These are phyloP conservation scores for Phytophthora tubulina DNA, from an alignment of 352 stramenopile genomes.

Conservation along the genomic window DNA sequence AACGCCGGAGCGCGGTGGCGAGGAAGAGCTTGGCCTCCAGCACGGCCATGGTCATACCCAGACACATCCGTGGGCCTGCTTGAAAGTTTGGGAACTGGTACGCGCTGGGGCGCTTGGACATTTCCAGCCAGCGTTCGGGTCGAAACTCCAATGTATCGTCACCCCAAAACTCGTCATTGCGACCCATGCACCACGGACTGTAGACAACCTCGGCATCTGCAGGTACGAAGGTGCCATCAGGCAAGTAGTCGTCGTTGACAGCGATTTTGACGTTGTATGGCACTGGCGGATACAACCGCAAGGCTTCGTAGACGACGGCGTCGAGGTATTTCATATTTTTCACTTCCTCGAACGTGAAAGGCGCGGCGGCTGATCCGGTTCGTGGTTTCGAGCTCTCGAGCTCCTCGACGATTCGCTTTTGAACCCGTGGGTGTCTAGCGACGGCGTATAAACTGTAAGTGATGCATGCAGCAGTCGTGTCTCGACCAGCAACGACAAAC, in stretches of 20 bases:
- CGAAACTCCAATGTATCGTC: constrained; percentile 61
- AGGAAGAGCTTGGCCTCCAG: constrained; percentile 73
- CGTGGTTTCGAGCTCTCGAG: constrained; percentile 24
- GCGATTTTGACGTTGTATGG: constrained; percentile 78
- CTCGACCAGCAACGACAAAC: constrained; percentile 88
- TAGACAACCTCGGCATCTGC: constrained; percentile 72
- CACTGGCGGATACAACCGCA: constrained; percentile 80
- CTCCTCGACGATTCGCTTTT: constrained; percentile 69
- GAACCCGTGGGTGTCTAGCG: constrained; percentile 60
- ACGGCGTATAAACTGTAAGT: constrained; percentile 84
- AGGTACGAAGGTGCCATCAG: constrained; percentile 79
- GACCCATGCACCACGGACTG: constrained; percentile 82
- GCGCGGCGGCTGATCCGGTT: not conserved
- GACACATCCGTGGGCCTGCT: constrained; percentile 66
- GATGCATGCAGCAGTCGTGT: constrained; percentile 77
- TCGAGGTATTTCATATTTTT: constrained; percentile 74
- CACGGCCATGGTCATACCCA: constrained; percentile 80
- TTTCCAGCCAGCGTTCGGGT: constrained; percentile 80
- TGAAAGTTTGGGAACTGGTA: constrained; percentile 83
- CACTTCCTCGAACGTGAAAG: constrained; percentile 63
- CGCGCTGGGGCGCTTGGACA: constrained; percentile 60
- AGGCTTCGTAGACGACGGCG: constrained; percentile 73
- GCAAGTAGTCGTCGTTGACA: constrained; percentile 67
- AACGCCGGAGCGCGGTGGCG: constrained; percentile 53
- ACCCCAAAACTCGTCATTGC: constrained; percentile 59